Percentiles rank a stretch among this genome's conserved stretches.
Conservation (phyloP, 257 asterid species). For the Ophiorrhiza pumila region DNA sequence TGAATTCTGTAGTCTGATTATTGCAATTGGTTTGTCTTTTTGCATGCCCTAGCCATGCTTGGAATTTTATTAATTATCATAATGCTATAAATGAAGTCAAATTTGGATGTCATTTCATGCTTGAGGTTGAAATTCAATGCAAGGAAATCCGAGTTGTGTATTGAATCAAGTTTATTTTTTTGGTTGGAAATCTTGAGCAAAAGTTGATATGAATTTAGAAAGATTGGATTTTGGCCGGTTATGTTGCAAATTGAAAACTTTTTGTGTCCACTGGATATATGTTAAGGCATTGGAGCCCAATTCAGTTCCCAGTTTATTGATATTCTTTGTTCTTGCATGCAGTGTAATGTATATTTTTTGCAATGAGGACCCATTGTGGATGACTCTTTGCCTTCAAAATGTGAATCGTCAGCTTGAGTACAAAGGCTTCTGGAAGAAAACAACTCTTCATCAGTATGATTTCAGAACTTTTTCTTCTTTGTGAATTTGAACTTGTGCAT, state of each 20-base stretch:
- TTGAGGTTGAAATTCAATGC: neutral
- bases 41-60: neutral
- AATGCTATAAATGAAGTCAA: neutral
- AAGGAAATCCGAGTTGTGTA: neutral
- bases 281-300: neutral
- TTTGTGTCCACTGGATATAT: neutral
- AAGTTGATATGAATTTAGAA: neutral
- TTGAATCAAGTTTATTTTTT: too few relatives aligned
- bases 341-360: constrained; percentile 91
- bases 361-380: constrained; percentile 98
- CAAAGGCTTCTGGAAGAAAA: constrained; percentile 96
- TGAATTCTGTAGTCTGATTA: neutral
- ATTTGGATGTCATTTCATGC: neutral
- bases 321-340: constrained; percentile 22
- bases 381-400: constrained; percentile 63
- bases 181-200: neutral
- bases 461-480: constrained; percentile 13
- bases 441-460: constrained; percentile 85
- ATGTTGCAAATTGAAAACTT: neutral
- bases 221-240: neutral
- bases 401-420: constrained; percentile 75
- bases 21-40: neutral
- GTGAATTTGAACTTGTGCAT: neutral
- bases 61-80: neutral
- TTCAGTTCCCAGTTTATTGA: neutral